Conservation (phyloP, 2,329 filamentous ascomycete genomes). For the Arthrinium puccinioides region DNA sequence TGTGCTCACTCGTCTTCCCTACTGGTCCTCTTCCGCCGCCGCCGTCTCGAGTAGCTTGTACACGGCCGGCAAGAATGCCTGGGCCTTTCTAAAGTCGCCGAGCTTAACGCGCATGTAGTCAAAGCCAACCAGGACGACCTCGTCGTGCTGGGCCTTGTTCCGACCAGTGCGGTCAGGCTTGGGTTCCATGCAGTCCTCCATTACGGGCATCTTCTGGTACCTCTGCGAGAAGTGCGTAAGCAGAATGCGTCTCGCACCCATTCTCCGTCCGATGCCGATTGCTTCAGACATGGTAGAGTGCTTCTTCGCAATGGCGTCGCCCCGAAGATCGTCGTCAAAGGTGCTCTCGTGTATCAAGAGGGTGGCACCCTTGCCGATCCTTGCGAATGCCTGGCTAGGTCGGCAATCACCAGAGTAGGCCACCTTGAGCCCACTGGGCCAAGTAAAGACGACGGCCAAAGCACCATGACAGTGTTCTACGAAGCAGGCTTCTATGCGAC, state of each 20-base stretch:
- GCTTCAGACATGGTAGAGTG: constrained; percentile 88
- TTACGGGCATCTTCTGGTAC: constrained; percentile 67
- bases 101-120: constrained; percentile 66
- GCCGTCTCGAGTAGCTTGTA: constrained; percentile 20
- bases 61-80: constrained; percentile 22
- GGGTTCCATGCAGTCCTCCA: constrained; percentile 19
- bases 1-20: no score
- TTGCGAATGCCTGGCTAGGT: constrained; percentile 62
- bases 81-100: constrained; percentile 23
- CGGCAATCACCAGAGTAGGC: constrained; percentile 94
- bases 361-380: constrained; percentile 67
- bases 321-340: constrained; percentile 76
- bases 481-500: constrained; percentile 54
- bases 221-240: constrained; percentile 94
- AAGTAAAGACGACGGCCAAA: constrained; percentile 69
- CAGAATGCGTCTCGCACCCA: constrained; percentile 73
- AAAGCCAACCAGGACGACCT: constrained; percentile 66
- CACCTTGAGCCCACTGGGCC: constrained; percentile 73
- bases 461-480: constrained; percentile 78
- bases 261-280: constrained; percentile 64
- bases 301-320: constrained; percentile 78
- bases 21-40: no score
- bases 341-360: constrained; percentile 93
- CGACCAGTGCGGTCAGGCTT: constrained; percentile 14
- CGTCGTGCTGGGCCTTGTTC: constrained; percentile 28